These are phyloP conservation scores for Neonectria neomacrospora DNA, from an alignment of 2,329 filamentous ascomycete genomes.

Conservation along the genomic window DNA sequence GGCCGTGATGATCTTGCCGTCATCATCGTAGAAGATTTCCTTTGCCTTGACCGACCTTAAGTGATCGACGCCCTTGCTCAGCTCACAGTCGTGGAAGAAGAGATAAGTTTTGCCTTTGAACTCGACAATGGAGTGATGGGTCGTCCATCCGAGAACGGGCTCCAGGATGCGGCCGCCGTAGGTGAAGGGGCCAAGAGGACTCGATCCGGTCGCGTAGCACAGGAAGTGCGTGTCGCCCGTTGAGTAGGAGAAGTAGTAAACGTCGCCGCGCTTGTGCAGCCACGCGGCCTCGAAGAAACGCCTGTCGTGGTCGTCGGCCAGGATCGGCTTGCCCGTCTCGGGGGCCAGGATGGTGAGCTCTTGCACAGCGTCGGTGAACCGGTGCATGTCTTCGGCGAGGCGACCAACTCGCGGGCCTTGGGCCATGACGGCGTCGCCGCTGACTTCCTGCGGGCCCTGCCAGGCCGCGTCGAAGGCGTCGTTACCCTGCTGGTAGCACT, in stretches of 20 bases:
- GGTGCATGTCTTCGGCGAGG: conserved; percentile 73
- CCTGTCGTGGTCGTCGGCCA: conserved; percentile 75
- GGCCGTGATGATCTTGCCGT: conserved; percentile 67
- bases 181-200: conserved; percentile 76
- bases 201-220: conserved; percentile 73
- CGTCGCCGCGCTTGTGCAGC: conserved; percentile 77
- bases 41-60: conserved; percentile 78
- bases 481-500: conserved; percentile 73
- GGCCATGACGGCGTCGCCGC: conserved; percentile 64
- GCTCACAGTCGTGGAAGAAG: conserved; percentile 79
- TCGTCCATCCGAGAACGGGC: conserved; percentile 84
- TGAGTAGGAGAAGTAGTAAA: conserved; percentile 82
- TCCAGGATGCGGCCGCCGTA: conserved; percentile 78
- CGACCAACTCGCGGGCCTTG: conserved; percentile 74
- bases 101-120: conserved; percentile 78
- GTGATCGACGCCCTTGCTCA: conserved; percentile 76
- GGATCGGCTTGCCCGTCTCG: conserved; percentile 67
- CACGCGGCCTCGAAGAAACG: conserved; percentile 86
- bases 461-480: conserved; percentile 65
- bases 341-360: conserved; percentile 73
- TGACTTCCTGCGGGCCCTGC: conserved; percentile 69
- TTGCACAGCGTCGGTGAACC: conserved; percentile 64
- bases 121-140: conserved; percentile 82
- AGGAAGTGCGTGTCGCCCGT: conserved; percentile 83
- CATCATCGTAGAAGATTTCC: conserved; percentile 77